Evolutionary conservation across 2,329 filamentous ascomycete genomes (phyloP), one percentile per base, ranked within the genome.

Genomic region (Moelleriella libera): DNA sequence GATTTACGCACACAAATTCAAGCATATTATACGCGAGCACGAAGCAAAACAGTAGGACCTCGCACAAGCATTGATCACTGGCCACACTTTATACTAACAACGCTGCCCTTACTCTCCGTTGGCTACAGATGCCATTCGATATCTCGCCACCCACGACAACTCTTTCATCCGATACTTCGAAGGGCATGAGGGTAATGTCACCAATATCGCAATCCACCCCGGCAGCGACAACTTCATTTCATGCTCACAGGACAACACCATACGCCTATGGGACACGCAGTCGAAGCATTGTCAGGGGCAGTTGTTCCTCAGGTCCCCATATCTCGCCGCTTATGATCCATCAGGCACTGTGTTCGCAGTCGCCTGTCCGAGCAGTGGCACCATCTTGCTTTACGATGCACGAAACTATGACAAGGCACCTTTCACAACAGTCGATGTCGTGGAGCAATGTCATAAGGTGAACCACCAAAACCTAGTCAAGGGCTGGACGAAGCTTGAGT

Each of bases 1-100:
- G 87, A 56, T 98, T 97, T 64, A 95, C 90, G 1, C 92, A 97
- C 62, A 85, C 90, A 51, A 82, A 82, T 54, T 87, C 87, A 28
- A 89, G 87, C 61, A 88, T 98, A 60, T 82, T 98, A 50, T 96
- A 97, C 60, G 89, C 92, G 46, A 94, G 87, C 61, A 98, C 92
- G 10, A 96, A 95, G 62, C 81, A 94, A 57, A 94, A 98, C 60
- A 78, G 84, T 88, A 70, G 51, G 69, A 21, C 21, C 21, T 21
- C 21, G 21, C 21, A 21, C 21, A 21, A 21, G 21, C 21, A 21
- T 21, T 21, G 21, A 21, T 21, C 21, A 21, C 21, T 21, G 21
- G 21, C 21, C 21, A 21, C 21, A 21, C 21, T 21, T 21, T 21
- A 39, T 14, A 12, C 34, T 37, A 12, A 37, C 34, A 37, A 37